Conservation (phyloP, 1,284 basidiomycete species). For the Tetrapyrgos nigripes region DNA sequence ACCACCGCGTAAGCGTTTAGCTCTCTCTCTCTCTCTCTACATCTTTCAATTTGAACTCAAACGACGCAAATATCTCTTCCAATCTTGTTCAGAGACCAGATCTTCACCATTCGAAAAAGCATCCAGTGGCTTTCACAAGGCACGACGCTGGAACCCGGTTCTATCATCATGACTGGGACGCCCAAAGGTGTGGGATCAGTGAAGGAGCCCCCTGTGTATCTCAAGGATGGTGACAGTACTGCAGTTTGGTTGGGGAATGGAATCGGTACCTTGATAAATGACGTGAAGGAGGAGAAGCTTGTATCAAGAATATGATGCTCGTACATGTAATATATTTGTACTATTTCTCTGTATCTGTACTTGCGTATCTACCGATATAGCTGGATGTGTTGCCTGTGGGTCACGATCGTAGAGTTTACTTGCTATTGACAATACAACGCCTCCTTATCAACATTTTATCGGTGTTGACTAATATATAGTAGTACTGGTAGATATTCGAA, state of each 20-base stretch:
- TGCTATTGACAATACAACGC: too few relatives aligned
- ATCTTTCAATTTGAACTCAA: conserved; percentile 19
- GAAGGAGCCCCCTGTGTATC: conserved; percentile 69
- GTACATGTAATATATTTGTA: too few relatives aligned
- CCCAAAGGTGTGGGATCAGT: conserved; percentile 82
- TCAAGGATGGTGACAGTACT: conserved; percentile 81
- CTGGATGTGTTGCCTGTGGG: too few relatives aligned
- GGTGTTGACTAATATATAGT: too few relatives aligned
- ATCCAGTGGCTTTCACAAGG: conserved; percentile 84
- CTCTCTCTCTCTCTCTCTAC: conserved; percentile 27
- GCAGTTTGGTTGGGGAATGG: conserved; percentile 68
- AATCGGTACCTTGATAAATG: conserved; percentile 78
- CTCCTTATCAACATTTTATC: too few relatives aligned
- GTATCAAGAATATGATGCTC: too few relatives aligned
- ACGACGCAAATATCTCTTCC: conserved; percentile 18
- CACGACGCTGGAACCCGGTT: conserved; percentile 84
- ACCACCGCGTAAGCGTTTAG: conserved; percentile 68
- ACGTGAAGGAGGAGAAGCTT: conserved; percentile 72
- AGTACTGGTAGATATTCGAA: too few relatives aligned
- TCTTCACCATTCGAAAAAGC: conserved; percentile 75
- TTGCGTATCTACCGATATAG: too few relatives aligned
- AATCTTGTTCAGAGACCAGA: conserved; percentile 57
- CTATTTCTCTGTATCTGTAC: too few relatives aligned
- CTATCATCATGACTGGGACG: conserved; percentile 80
- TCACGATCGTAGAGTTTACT: too few relatives aligned